These are phyloP conservation scores for Neostapfia colusana DNA, from an alignment of 176 grass and related monocot species.

Conservation along the genomic window DNA sequence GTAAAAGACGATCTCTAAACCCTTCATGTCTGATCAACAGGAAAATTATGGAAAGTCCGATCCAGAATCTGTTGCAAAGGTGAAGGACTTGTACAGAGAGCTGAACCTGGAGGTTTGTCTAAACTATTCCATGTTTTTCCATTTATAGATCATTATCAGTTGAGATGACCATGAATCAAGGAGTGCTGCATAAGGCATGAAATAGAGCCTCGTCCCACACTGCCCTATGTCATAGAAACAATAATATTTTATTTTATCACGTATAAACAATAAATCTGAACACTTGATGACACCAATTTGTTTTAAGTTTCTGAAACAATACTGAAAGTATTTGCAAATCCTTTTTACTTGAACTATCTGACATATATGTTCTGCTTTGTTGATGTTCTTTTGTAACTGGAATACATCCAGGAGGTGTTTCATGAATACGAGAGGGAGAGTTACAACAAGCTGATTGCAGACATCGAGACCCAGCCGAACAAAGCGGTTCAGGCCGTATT, in stretches of 20 bases:
- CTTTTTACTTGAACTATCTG: background rate
- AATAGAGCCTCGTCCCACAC: background rate
- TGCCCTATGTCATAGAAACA: slow-evolving; percentile 4
- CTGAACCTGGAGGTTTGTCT: slow-evolving; percentile 82
- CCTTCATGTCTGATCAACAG: slow-evolving; percentile 37
- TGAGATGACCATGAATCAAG: background rate
- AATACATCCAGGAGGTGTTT: slow-evolving; percentile 53
- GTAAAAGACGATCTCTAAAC: slow-evolving; percentile 11
- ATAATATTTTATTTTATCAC: background rate
- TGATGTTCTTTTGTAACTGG: slow-evolving; percentile 6
- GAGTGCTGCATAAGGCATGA: background rate
- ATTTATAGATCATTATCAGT: slow-evolving; percentile 11
- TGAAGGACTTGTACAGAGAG: slow-evolving; percentile 87
- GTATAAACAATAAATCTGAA: background rate
- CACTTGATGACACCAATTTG: background rate
- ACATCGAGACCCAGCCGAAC: slow-evolving; percentile 81
- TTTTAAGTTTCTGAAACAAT: slow-evolving; percentile 35
- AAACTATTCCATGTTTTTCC: slow-evolving; percentile 14
- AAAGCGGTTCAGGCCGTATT: slow-evolving; percentile 74
- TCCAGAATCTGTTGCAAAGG: slow-evolving; percentile 78
- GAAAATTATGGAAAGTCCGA: slow-evolving; percentile 91
- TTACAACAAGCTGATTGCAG: slow-evolving; percentile 67
- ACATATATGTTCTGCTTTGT: slow-evolving; percentile 7
- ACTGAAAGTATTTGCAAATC: background rate
- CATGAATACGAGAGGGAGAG: slow-evolving; percentile 63